A percentile compares a stretch with the other conserved stretches of the same genome.
Conservation (phyloP, 495 filamentous ascomycete genomes). For the Hypoxylon fuscum region DNA sequence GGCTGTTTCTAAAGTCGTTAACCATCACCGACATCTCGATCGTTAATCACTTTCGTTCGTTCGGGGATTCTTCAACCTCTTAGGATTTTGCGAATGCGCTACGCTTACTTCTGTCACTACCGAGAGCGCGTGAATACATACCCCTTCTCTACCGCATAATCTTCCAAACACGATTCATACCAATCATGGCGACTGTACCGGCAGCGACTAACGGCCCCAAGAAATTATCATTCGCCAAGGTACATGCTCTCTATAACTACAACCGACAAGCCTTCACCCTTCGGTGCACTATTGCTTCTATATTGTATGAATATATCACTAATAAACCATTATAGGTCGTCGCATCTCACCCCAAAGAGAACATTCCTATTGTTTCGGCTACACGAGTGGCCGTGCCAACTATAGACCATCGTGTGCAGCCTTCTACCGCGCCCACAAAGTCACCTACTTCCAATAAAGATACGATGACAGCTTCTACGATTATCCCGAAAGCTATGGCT, state of each 20-base stretch:
- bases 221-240: conserved; percentile 67
- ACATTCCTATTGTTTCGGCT: conserved; percentile 44
- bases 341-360: conserved; percentile 61
- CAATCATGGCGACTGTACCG: conserved; percentile 53
- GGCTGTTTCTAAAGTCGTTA: conserved; percentile 33
- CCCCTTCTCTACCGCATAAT: conserved; percentile 2
- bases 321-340: conserved; percentile 55
- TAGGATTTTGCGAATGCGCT: conserved; percentile 30
- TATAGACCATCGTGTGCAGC: conserved; percentile 41
- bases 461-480: conserved; percentile 18
- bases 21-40: conserved; percentile 36
- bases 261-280: neutral
- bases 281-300: neutral
- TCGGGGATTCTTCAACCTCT: conserved; percentile 5
- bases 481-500: conserved; percentile 19
- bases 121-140: conserved; percentile 19
- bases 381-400: conserved; percentile 42
- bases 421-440: conserved; percentile 17
- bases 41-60: conserved; percentile 31
- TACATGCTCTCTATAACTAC: conserved; percentile 43
- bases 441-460: conserved; percentile 19
- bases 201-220: conserved; percentile 52
- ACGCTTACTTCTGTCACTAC: conserved; percentile 27
- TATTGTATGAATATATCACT: conserved; percentile 2
- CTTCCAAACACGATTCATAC: conserved; percentile 13